Percentiles rank a stretch among this genome's conserved stretches.
Evolutionary conservation across 1,139 yeast species (phyloP).

Genomic region (Eremothecium gossypii): DNA sequence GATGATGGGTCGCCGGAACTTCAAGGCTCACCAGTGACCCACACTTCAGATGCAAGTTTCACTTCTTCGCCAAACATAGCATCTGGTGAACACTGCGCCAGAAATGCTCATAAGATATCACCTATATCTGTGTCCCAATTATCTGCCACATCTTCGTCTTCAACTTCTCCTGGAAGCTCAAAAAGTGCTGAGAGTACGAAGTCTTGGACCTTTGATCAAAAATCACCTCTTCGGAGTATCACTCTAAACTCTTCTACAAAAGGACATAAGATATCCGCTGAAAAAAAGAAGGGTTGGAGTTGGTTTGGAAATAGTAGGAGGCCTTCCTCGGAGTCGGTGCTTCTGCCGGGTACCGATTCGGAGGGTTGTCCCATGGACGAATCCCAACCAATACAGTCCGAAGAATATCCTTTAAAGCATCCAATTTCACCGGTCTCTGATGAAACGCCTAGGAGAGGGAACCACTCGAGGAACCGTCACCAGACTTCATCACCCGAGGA

Average conservation of each 20-base stretch:
- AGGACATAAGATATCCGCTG: slow-evolving; percentile 6
- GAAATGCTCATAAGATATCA: background rate
- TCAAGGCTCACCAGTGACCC: background rate
- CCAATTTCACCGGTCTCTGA: background rate
- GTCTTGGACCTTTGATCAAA: background rate
- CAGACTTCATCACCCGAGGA: slow-evolving; percentile 11
- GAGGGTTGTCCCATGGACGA: background rate
- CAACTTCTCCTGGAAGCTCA: background rate
- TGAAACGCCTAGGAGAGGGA: slow-evolving; percentile 6
- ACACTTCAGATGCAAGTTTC: background rate
- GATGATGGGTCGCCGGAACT: slow-evolving; percentile 1
- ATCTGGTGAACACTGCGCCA: background rate
- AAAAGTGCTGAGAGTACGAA: background rate
- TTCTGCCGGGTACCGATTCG: no score
- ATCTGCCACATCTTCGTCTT: background rate
- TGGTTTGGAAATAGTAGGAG: slow-evolving; percentile 10
- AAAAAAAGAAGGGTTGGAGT: slow-evolving; percentile 13
- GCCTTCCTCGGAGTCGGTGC: background rate
- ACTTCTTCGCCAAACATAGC: background rate
- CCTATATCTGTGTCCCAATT: no score
- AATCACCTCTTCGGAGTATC: background rate
- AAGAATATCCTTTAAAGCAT: background rate
- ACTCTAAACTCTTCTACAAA: background rate
- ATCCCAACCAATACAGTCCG: background rate
- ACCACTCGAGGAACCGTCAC: slow-evolving; percentile 23